A percentile compares a stretch with the other conserved stretches of the same genome.
Evolutionary conservation across 495 filamentous ascomycete genomes (phyloP).

Genomic region (Hypoxylon subgilvum): DNA sequence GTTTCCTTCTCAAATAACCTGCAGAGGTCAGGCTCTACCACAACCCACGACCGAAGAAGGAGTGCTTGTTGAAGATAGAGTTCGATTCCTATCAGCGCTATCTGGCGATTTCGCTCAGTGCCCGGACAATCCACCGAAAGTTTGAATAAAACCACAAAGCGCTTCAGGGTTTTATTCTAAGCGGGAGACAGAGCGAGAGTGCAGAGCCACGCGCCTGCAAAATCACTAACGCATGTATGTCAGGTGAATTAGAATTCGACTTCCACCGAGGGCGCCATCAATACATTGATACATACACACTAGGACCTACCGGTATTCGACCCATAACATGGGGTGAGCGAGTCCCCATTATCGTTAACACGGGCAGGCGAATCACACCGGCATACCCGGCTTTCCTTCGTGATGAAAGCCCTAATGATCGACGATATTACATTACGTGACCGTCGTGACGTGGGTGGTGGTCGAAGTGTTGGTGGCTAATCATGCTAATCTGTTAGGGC

Average conservation of each 20-base stretch:
- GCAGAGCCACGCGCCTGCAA: too few species aligned
- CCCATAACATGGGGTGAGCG: slow-evolving; percentile 22
- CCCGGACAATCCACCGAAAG: too few species aligned
- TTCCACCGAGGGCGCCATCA: slow-evolving; percentile 28
- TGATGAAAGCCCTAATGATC: slow-evolving; percentile 34
- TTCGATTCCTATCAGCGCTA: too few species aligned
- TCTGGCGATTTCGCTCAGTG: too few species aligned
- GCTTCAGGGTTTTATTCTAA: slow-evolving; percentile 18
- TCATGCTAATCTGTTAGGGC: not conserved
- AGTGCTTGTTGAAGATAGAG: too few species aligned
- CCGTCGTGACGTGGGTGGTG: too few species aligned
- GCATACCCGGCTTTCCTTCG: slow-evolving; percentile 21
- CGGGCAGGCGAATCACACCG: slow-evolving; percentile 30
- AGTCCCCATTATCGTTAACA: slow-evolving; percentile 6
- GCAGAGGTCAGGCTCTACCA: too few species aligned
- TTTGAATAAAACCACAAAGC: slow-evolving; percentile 3
- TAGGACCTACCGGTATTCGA: too few species aligned
- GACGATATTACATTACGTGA: slow-evolving; percentile 36
- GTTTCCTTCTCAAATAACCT: too few species aligned
- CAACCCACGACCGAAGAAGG: too few species aligned
- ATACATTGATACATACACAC: too few species aligned
- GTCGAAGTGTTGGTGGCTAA: slow-evolving; percentile 3
- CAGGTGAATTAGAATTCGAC: slow-evolving; percentile 27
- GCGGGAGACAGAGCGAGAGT: too few species aligned
- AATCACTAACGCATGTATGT: slow-evolving; percentile 20